Conservation (phyloP, 2,329 filamentous ascomycete species). For the Niveomyces coronatus region DNA sequence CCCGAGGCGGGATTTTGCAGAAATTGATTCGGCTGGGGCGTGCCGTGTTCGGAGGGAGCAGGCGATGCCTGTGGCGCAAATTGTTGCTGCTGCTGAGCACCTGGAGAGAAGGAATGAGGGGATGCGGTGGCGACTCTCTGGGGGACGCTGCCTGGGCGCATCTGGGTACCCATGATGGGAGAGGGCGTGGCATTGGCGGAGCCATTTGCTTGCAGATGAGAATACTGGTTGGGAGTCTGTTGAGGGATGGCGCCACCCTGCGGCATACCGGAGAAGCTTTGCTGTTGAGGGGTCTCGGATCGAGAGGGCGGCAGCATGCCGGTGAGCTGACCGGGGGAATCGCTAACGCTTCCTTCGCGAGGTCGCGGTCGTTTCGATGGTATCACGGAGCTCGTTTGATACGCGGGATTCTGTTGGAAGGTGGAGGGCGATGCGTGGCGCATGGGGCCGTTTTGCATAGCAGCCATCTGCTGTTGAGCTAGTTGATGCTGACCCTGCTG, state of each 20-base stretch:
- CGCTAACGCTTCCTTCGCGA: conserved; percentile 72
- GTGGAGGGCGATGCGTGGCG: conserved; percentile 68
- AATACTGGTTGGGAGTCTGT: conserved; percentile 58
- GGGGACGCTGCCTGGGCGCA: conserved; percentile 58
- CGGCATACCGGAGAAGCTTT: conserved; percentile 61
- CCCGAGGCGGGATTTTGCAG: conserved; percentile 50
- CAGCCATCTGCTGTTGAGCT: conserved; percentile 38
- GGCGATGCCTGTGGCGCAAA: conserved; percentile 66
- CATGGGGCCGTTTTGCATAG: conserved; percentile 73
- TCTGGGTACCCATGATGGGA: conserved; percentile 79
- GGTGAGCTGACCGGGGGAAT: conserved; percentile 68
- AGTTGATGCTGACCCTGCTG: conserved; percentile 15
- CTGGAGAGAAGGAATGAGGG: conserved; percentile 80
- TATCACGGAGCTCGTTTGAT: conserved; percentile 76
- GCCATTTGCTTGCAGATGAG: conserved; percentile 71
- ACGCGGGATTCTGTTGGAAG: conserved; percentile 60
- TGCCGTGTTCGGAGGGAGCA: conserved; percentile 65
- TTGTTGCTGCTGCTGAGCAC: conserved; percentile 51
- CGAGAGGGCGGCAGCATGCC: conserved; percentile 71
- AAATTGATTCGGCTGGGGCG: conserved; percentile 64
- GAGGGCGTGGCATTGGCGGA: conserved; percentile 83
- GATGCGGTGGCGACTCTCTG: conserved; percentile 85
- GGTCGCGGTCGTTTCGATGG: conserved; percentile 81
- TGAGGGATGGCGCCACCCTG: conserved; percentile 50
- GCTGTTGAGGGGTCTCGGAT: conserved; percentile 83